A percentile compares a stretch with the other conserved stretches of the same genome.
Evolutionary conservation across 805 yeast genomes (phyloP).

Genomic region (Grigorovia yakushimaensis): DNA sequence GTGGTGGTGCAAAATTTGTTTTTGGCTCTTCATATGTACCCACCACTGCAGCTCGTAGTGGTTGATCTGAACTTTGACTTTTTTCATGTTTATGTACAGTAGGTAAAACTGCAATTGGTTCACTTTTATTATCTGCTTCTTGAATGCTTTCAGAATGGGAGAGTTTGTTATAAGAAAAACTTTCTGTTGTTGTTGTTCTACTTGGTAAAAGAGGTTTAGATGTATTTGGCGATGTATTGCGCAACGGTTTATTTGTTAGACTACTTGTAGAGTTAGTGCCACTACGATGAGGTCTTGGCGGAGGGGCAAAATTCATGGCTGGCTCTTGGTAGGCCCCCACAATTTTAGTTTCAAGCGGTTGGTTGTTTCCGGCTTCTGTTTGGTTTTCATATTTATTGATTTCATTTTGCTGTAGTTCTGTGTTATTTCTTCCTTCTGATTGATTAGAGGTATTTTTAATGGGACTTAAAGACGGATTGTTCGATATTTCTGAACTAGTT

Average conservation of each 20-base stretch:
- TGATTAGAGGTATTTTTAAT: background rate
- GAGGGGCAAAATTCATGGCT: conserved; percentile 33
- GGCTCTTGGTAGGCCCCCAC: conserved; percentile 23
- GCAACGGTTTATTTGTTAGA: background rate
- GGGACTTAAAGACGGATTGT: no score
- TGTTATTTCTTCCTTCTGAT: background rate
- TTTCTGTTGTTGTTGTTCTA: no score
- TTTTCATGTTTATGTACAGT: no score
- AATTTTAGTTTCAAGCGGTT: conserved; percentile 6
- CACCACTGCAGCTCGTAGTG: conserved; percentile 14
- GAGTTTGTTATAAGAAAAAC: background rate
- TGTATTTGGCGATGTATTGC: background rate
- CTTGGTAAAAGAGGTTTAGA: background rate
- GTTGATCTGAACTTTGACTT: no score
- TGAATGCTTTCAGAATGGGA: conserved; percentile 13
- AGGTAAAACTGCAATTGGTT: background rate
- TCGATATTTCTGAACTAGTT: background rate
- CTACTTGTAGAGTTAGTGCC: background rate
- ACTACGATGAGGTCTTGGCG: conserved; percentile 29
- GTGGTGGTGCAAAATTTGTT: conserved; percentile 33
- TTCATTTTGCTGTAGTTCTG: background rate
- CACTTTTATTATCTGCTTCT: conserved; percentile 12
- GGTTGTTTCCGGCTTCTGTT: background rate
- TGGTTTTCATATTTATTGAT: background rate
- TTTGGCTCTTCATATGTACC: conserved; percentile 20